Conservation (phyloP, 805 yeast genomes). For the Priceomyces haplophilus region DNA sequence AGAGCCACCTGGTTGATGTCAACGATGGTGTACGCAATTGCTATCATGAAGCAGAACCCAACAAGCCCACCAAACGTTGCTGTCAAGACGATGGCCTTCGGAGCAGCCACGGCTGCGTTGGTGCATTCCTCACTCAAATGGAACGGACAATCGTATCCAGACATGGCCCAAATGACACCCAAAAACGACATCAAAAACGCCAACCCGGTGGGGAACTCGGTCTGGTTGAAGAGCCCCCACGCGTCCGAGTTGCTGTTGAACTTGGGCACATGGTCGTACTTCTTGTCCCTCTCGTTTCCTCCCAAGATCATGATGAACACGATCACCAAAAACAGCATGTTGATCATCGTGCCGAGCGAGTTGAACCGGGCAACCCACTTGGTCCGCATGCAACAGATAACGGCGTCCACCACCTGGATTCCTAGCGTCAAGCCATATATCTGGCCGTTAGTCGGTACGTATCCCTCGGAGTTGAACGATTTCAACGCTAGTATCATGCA, state of each 20-base stretch:
- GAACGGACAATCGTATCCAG: slow-evolving; percentile 73
- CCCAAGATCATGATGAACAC: slow-evolving; percentile 55
- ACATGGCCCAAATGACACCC: slow-evolving; percentile 70
- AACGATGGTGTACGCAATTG: slow-evolving; percentile 59
- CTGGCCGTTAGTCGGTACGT: slow-evolving; percentile 47
- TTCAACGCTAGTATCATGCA: slow-evolving; percentile 53
- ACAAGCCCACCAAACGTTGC: slow-evolving; percentile 52
- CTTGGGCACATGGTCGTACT: slow-evolving; percentile 28
- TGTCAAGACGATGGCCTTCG: slow-evolving; percentile 64
- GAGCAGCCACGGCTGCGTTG: slow-evolving; percentile 61
- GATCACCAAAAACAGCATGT: slow-evolving; percentile 47
- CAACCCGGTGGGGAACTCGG: slow-evolving; percentile 64
- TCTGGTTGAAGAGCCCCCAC: slow-evolving; percentile 55
- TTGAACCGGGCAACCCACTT: slow-evolving; percentile 52
- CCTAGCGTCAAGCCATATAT: slow-evolving; percentile 50
- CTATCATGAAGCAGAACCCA: slow-evolving; percentile 57
- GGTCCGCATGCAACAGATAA: slow-evolving; percentile 53
- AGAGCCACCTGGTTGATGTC: slow-evolving; percentile 45
- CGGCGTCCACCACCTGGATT: slow-evolving; percentile 46
- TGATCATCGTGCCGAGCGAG: slow-evolving; percentile 46
- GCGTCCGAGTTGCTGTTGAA: slow-evolving; percentile 49
- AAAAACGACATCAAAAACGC: slow-evolving; percentile 54
- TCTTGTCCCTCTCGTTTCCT: slow-evolving; percentile 43
- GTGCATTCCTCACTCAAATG: slow-evolving; percentile 72
- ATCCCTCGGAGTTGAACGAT: slow-evolving; percentile 36